These are phyloP conservation scores for Neonectria coccinea DNA, from an alignment of 2,329 filamentous ascomycete genomes.

Conservation along the genomic window DNA sequence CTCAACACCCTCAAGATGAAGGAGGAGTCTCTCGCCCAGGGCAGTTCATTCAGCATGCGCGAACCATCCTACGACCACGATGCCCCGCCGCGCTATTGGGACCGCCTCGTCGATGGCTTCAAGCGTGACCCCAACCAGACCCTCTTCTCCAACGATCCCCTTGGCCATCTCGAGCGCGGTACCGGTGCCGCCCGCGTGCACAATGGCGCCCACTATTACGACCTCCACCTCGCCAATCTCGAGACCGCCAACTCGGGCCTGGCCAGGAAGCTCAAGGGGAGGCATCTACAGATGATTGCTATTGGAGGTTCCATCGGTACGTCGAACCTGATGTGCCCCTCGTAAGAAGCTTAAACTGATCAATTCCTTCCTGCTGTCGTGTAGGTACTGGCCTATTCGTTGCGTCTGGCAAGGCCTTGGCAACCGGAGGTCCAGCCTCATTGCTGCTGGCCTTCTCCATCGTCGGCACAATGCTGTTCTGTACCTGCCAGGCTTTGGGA, in stretches of 20 bases:
- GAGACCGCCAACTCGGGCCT: conserved; percentile 83
- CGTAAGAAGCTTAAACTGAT: conserved; percentile 27
- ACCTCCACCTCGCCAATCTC: conserved; percentile 69
- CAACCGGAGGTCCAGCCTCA: conserved; percentile 80
- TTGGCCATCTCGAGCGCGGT: conserved; percentile 50
- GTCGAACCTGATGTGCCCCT: conserved; percentile 23
- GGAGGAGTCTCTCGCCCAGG: conserved; percentile 66
- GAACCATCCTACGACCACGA: conserved; percentile 60
- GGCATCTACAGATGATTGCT: conserved; percentile 97
- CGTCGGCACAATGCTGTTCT: conserved; percentile 89
- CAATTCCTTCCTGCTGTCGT: conserved; percentile 6
- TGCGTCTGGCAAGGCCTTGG: conserved; percentile 78
- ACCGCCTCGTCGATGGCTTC: conserved; percentile 70
- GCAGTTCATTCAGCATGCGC: conserved; percentile 64
- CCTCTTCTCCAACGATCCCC: conserved; percentile 60
- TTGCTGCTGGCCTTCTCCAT: conserved; percentile 82
- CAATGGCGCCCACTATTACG: conserved; percentile 63
- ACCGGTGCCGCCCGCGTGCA: conserved; percentile 45
- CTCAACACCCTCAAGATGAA: conserved; percentile 70
- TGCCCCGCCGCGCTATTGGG: conserved; percentile 49
- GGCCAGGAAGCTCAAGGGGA: conserved; percentile 80
- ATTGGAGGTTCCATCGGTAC: conserved; percentile 90
- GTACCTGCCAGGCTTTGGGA: conserved; percentile 89
- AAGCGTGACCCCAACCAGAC: conserved; percentile 67
- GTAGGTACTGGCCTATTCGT: conserved; percentile 87